phyloP scores from a whole-genome alignment of 2,329 filamentous ascomycete species.

The Xylariaceae sp. region DNA sequence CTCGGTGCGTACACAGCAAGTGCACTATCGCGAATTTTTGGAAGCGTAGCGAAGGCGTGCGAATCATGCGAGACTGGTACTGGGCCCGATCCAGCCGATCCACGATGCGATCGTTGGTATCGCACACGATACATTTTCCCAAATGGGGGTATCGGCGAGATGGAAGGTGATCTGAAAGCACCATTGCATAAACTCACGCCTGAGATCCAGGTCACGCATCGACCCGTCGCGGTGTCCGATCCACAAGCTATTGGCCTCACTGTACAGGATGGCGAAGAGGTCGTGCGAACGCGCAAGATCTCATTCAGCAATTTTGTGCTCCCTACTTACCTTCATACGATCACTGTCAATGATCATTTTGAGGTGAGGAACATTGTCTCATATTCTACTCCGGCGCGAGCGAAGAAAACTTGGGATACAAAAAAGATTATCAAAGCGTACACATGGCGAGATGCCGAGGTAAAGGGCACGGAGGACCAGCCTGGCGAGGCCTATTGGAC shows the following conservation, averaged over 20 bases:
- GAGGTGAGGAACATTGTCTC: constrained; percentile 17
- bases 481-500: constrained; percentile 32
- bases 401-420: constrained; percentile 21
- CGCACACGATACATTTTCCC: constrained; percentile 32
- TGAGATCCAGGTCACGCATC: constrained; percentile 20
- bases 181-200: constrained; percentile 18
- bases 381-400: neutral
- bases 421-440: constrained; percentile 23
- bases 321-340: constrained; percentile 18
- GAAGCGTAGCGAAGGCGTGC: constrained; percentile 30
- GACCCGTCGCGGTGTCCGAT: constrained; percentile 17
- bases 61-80: constrained; percentile 24
- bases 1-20: constrained; percentile 34
- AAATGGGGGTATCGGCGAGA: constrained; percentile 29
- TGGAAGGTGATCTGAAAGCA: constrained; percentile 27
- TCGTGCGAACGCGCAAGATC: constrained; percentile 22
- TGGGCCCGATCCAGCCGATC: constrained; percentile 15
- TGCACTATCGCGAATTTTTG: constrained; percentile 31
- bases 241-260: constrained; percentile 12
- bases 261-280: constrained; percentile 18
- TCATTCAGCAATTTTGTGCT: constrained; percentile 20
- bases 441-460: constrained; percentile 16
- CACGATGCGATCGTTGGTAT: constrained; percentile 27
- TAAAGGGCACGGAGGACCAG: constrained; percentile 17
- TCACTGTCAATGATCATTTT: constrained; percentile 26